Evolutionary conservation across 169 alveolate genomes (phyloP).

Genomic region (Perkinsus chesapeaki): DNA sequence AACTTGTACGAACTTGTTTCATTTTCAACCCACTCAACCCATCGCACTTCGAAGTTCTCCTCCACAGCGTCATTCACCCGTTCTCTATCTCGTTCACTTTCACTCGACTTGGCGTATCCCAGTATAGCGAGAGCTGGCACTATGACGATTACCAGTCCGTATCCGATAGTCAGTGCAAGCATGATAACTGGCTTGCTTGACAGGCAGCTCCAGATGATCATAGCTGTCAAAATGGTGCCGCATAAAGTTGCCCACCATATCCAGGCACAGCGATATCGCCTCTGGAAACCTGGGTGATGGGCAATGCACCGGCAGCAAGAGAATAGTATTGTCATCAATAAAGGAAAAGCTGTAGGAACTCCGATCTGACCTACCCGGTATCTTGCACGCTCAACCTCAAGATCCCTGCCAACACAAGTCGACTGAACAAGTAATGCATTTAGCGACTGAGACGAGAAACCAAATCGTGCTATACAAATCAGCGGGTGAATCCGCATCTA

Average conservation of each 20-base stretch:
- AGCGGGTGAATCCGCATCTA: neutral
- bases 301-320: neutral
- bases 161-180: neutral
- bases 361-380: neutral
- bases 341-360: neutral
- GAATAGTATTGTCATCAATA: neutral
- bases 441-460: neutral
- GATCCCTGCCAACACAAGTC: neutral
- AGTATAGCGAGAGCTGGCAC: neutral
- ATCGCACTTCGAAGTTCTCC: neutral
- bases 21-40: neutral
- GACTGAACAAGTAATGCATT: neutral
- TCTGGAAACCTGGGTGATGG: neutral
- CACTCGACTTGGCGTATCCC: neutral
- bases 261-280: neutral
- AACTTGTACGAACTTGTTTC: neutral
- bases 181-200: neutral
- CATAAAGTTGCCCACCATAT: neutral
- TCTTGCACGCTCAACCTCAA: neutral
- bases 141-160: neutral
- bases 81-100: neutral
- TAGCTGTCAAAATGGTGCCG: neutral
- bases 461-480: neutral
- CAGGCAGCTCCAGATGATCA: neutral
- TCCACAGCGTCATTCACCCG: neutral